Evolutionary conservation across 306 rosid species (phyloP), one percentile per base, ranked within the genome.

Genomic region (Cyamopsis tetragonoloba): DNA sequence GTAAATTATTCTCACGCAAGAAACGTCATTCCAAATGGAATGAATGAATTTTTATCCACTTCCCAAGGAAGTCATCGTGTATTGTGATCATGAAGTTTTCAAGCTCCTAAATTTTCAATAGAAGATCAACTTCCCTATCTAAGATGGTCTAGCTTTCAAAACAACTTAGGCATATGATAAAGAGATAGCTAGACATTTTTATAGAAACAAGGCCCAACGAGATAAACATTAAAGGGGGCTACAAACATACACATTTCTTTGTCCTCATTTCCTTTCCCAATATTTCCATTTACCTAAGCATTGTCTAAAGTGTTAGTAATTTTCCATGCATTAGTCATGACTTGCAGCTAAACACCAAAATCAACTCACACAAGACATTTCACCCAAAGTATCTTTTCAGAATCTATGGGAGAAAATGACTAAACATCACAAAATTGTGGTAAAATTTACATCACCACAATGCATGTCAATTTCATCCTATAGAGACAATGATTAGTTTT

Each of bases 371-470:
- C 39, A 35, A 61, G 6, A 38, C 51, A 47, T 61, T 54, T 68
- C 10, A 54, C 48, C 18, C 0, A 12, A n/a, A 14, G 62, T 50
- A 47, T 20, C 31, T n/a, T 38, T 57, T n/a, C 9, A 62, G 27
- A 44, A 24, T 46, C 73, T 34, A 31, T 30, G 24, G 60, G 67
- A 71, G 37, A 64, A 75, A 67, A 70, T 41, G 78, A 72, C 48
- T 12, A 4, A 10, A 31, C 56, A 65, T 38, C 39, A 62, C 61
- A 42, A 15, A 20, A 15, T 44, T 61, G 69, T 46, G 31, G 65
- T 46, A 50, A 15, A 37, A 66, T 19, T 26, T 62, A 24, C 62
- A 66, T 57, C n/a, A 63, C 14, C 48, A 43, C 46, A 53, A 62
- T 54, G 79, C 7, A 13, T 12, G 57, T 66, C 37, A 66, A 55